Evolutionary conservation across 129 eudicot genomes (phyloP), one percentile per base, ranked within the genome.

Genomic region (Centrapalus pauciflorus): DNA sequence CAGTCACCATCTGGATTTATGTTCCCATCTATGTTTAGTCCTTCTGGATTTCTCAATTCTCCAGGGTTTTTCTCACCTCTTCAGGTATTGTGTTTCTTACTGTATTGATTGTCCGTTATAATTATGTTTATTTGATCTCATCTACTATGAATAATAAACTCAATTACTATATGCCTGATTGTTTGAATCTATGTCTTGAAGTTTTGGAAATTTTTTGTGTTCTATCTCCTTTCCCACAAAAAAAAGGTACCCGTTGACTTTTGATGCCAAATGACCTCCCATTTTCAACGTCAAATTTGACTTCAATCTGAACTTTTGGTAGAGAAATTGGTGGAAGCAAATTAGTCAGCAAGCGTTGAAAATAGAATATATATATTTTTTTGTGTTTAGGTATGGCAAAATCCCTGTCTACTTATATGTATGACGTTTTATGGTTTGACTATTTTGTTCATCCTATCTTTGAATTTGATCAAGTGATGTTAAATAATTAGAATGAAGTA

Each of bases 51-150:
- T 9, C 89, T 89, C 16, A 86, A 80, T 65, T 83, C 96, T 4
- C 96, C 98, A 1, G 94, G 96, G 0, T 81, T 87, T 38, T 79
- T 87, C 56, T 91, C 97, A 11, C 96, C 97, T 8, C 80, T 83
- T 81, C 95, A 80, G 93, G 97, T 91, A 71, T 66, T 46, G 57
- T 1, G 0, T 33, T 40, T 23, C 0, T 45, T 23, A 5, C 1
- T 13, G 16, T 13, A 1, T 38, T 23, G 0, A 4, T 63, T 62
- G 9, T 23, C 4, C 38, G 38, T 28, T 2, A 3, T 23, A 3
- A 19, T 37, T 11, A 37, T 8, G 50, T 21, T 8, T 46, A 28
- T 16, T 61, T 13, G 55, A 26, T 38, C 50, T 17, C n/a, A n/a
- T 37, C 30, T 29, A 7, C 33, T 70, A 20, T 6, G 64, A 27